These are phyloP conservation scores for Phanerodontia chrysosporium DNA, from an alignment of 768 basidiomycete genomes.

Conservation along the genomic window DNA sequence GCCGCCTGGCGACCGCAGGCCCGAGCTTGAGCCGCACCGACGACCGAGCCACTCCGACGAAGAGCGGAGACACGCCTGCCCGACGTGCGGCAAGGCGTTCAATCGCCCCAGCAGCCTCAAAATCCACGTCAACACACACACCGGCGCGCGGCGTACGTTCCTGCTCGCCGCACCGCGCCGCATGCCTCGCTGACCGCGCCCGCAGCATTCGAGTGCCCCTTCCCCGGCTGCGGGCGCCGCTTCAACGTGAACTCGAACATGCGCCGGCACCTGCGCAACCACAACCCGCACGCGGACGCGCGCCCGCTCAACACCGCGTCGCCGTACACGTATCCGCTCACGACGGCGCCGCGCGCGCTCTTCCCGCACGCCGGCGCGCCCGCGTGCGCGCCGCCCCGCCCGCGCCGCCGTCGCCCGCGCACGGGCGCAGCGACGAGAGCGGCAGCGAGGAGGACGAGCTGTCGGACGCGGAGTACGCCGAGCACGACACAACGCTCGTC, in stretches of 20 bases:
- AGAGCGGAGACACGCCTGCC: constrained; percentile 3
- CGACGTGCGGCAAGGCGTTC: constrained; percentile 30
- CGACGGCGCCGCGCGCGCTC: constrained; percentile 4
- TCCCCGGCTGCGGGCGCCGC: constrained; percentile 67
- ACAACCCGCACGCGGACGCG: constrained; percentile 30
- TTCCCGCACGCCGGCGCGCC: neutral
- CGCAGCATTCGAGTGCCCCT: constrained; percentile 73
- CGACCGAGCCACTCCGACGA: neutral
- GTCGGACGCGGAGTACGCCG: neutral
- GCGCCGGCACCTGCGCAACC: constrained; percentile 75
- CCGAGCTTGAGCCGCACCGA: neutral
- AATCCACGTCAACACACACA: constrained; percentile 67
- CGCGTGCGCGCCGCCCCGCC: neutral
- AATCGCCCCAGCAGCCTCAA: constrained; percentile 64
- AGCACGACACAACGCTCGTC: neutral
- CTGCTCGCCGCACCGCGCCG: neutral
- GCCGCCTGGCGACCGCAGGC: too few species aligned
- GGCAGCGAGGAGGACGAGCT: neutral
- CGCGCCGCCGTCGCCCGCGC: neutral
- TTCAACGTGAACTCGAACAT: constrained; percentile 87
- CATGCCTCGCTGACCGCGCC: neutral
- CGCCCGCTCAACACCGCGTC: constrained; percentile 9
- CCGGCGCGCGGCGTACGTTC: constrained; percentile 54
- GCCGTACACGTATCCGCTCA: constrained; percentile 10
- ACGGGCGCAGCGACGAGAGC: neutral